Base-by-base conservation (phyloP, 495 filamentous ascomycete species). In the Tuber magnatum region DNA sequence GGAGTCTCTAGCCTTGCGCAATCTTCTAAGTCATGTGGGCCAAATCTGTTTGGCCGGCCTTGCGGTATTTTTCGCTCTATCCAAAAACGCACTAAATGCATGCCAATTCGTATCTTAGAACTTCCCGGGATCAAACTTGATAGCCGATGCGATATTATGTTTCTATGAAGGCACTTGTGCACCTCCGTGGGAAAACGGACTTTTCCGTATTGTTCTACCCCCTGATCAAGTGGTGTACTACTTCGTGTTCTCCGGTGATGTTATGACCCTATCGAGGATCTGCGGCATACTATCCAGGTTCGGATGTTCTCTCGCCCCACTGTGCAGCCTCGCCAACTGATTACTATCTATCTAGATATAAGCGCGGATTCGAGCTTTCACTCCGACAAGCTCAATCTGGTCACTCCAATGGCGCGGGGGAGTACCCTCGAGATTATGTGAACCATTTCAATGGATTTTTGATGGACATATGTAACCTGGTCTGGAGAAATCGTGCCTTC, bases 401-500 rank as follows among this genome's bases (percentile, higher is more conserved):
- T 28, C 28, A 65, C 16, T 32, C 56, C 16, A 43, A 48, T 32
- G 70, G 79, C 24, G 76, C 72, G 40, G 84, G 73, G 73, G 83
- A 75, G 71, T 87, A 85, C 75, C 87, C 85, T 77, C 86, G 83
- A 70, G 84, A 83, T 77, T 88, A 87, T 78, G 88, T 93, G 72
- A 87, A 88, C 65, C 85, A 87, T 35, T 94, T 95, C 85, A 97
- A 97, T 83, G 91, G 91, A 14, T 93, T 91, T 80, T 87, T 97
- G 43, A 95, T 95, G 91, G 94, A 97, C 80, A 87, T 93, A 61
- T 95, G 92, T 85, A 96, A 97, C 80, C 88, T 92, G 69, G 78
- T 97, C 22, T 96, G 94, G 93, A 88, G 92, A 32, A 90, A 89
- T 35, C 90, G 91, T 22, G 93, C 91, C 0, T 89, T 97, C 44